phyloP scores from a whole-genome alignment of 768 basidiomycete species.

The Hygrocybe punicea region DNA sequence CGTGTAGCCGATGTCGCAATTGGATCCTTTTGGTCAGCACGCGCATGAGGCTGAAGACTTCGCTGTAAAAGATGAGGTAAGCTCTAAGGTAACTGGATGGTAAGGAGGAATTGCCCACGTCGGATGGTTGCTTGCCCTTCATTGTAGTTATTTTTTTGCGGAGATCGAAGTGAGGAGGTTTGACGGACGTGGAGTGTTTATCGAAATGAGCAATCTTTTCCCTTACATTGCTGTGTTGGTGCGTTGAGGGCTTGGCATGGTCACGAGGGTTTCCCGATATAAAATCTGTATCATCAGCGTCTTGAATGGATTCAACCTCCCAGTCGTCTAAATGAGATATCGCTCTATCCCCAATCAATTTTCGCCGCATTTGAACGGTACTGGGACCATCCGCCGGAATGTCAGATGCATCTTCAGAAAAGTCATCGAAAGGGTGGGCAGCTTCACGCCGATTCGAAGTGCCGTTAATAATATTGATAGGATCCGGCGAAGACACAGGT shows the following conservation, averaged over 20 bases:
- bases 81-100: not conserved
- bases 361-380: not conserved
- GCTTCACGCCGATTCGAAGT: too few relatives aligned
- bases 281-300: not conserved
- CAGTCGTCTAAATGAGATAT: not conserved
- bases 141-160: not conserved
- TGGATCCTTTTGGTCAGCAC: not conserved
- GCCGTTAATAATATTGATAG: not conserved
- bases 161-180: not conserved
- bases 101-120: not conserved
- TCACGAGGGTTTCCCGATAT: not conserved
- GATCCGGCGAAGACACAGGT: conserved; percentile 10
- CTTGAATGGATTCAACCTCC: conserved; percentile 3
- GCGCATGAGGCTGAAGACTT: not conserved
- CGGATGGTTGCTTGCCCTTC: not conserved
- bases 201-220: not conserved
- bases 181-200: not conserved
- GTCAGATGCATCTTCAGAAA: not conserved
- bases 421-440: not conserved
- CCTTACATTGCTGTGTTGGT: not conserved
- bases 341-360: not conserved
- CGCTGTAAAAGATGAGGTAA: not conserved
- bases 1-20: conserved; percentile 1
- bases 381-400: conserved; percentile 1
- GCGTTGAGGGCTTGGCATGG: not conserved